Conservation (phyloP, 2,329 filamentous ascomycete genomes). For the Ophiostoma sp. region DNA sequence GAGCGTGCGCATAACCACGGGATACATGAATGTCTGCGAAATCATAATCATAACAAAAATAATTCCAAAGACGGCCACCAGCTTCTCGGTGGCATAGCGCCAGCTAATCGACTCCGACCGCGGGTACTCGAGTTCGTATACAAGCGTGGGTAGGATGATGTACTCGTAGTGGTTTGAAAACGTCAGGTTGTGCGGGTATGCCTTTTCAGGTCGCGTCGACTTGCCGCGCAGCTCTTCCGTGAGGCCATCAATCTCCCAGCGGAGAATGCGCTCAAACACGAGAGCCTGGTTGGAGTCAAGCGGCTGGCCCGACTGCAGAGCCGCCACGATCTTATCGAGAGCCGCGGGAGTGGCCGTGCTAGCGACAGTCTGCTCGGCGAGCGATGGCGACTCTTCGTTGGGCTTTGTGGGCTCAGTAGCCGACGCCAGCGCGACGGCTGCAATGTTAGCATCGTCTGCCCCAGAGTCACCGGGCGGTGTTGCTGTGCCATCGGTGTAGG, state of each 20-base stretch:
- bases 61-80: slow-evolving; percentile 63
- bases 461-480: slow-evolving; percentile 19
- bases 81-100: slow-evolving; percentile 69
- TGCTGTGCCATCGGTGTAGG: neutral
- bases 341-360: slow-evolving; percentile 17
- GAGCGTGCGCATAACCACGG: slow-evolving; percentile 62
- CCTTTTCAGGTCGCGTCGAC: slow-evolving; percentile 44
- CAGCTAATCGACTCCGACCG: slow-evolving; percentile 63
- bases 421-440: slow-evolving; percentile 29
- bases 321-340: slow-evolving; percentile 55
- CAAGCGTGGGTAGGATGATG: slow-evolving; percentile 67
- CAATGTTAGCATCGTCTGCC: slow-evolving; percentile 1
- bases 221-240: slow-evolving; percentile 62
- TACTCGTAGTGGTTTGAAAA: slow-evolving; percentile 63
- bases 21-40: slow-evolving; percentile 71
- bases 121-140: slow-evolving; percentile 76
- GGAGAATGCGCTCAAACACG: slow-evolving; percentile 60
- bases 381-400: neutral
- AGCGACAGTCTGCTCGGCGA: neutral
- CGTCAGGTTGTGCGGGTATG: slow-evolving; percentile 66
- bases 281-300: slow-evolving; percentile 58
- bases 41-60: slow-evolving; percentile 76
- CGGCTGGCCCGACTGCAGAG: slow-evolving; percentile 56
- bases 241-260: slow-evolving; percentile 60
- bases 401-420: neutral